Percentiles rank a stretch among this genome's conserved stretches.
phyloP scores from a whole-genome alignment of 2,329 filamentous ascomycete genomes.

The Hypoxylon sp. region DNA sequence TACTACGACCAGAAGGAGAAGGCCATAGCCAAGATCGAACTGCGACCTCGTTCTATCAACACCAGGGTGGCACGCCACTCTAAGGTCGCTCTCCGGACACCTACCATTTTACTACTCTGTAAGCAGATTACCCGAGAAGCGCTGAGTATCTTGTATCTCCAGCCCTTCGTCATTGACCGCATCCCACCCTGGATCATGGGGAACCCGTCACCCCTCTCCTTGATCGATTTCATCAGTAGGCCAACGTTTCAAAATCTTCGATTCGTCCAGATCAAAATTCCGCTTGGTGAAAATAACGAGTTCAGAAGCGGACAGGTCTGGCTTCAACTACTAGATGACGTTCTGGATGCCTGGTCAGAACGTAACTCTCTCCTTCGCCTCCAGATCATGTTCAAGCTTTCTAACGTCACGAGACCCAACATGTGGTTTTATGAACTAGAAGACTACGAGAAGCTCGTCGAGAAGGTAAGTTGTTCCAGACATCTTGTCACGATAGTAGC shows the following conservation, averaged over 20 bases:
- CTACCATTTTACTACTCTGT: conserved; percentile 56
- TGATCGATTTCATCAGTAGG: conserved; percentile 52
- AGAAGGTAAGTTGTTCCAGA: conserved; percentile 40
- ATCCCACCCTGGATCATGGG: conserved; percentile 56
- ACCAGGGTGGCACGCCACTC: conserved; percentile 23
- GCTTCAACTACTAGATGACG: conserved; percentile 48
- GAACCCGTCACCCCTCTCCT: conserved; percentile 43
- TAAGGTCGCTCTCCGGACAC: conserved; percentile 47
- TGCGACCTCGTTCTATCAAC: conserved; percentile 18
- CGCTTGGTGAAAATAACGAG: conserved; percentile 50
- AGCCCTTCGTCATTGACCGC: conserved; percentile 55
- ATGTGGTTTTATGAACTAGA: conserved; percentile 48
- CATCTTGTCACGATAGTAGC: not conserved
- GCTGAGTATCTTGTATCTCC: conserved; percentile 49
- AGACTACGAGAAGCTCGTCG: conserved; percentile 44
- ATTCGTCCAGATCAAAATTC: conserved; percentile 53
- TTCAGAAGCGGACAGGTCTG: conserved; percentile 51
- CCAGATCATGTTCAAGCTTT: conserved; percentile 54
- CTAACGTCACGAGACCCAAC: conserved; percentile 39
- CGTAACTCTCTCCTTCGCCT: conserved; percentile 51
- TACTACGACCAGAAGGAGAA: conserved; percentile 52
- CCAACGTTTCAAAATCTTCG: conserved; percentile 54
- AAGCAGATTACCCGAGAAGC: conserved; percentile 55
- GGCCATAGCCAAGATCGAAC: conserved; percentile 30
- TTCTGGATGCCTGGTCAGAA: conserved; percentile 50